Percentiles rank a stretch among this genome's conserved stretches.
Evolutionary conservation across 352 stramenopile species (phyloP).

Genomic region (Pythium dissotocum): DNA sequence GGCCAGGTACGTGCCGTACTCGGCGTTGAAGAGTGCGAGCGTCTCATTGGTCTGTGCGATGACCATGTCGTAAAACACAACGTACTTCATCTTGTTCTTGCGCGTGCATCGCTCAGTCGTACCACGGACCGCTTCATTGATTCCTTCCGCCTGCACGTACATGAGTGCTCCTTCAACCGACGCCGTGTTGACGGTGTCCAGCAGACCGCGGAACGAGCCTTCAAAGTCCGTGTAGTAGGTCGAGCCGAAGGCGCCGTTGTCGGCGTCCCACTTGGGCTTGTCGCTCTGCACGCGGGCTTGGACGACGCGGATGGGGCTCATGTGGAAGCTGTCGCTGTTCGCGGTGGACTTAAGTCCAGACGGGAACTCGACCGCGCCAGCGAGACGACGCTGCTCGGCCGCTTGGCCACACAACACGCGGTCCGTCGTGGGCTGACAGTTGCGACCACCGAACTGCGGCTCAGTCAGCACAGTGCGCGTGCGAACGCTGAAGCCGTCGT

Average conservation of each 20-base stretch:
- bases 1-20: constrained; percentile 69
- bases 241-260: constrained; percentile 40
- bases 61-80: constrained; percentile 84
- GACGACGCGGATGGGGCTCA: constrained; percentile 52
- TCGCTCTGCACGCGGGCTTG: constrained; percentile 66
- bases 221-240: constrained; percentile 51
- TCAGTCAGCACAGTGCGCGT: neutral
- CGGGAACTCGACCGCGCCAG: constrained; percentile 14
- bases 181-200: constrained; percentile 84
- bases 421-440: neutral
- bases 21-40: constrained; percentile 62
- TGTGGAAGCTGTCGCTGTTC: constrained; percentile 51
- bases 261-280: constrained; percentile 49
- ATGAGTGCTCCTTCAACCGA: constrained; percentile 82
- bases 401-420: neutral
- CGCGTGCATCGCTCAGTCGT: constrained; percentile 54
- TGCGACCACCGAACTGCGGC: neutral
- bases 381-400: neutral
- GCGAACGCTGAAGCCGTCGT: neutral
- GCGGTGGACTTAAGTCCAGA: constrained; percentile 27
- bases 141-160: constrained; percentile 86
- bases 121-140: constrained; percentile 57
- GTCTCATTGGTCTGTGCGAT: constrained; percentile 80
- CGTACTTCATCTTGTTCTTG: constrained; percentile 81
- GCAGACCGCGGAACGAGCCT: constrained; percentile 48